phyloP scores from a whole-genome alignment of 352 stramenopile genomes.

The Blastocystis sp. region DNA sequence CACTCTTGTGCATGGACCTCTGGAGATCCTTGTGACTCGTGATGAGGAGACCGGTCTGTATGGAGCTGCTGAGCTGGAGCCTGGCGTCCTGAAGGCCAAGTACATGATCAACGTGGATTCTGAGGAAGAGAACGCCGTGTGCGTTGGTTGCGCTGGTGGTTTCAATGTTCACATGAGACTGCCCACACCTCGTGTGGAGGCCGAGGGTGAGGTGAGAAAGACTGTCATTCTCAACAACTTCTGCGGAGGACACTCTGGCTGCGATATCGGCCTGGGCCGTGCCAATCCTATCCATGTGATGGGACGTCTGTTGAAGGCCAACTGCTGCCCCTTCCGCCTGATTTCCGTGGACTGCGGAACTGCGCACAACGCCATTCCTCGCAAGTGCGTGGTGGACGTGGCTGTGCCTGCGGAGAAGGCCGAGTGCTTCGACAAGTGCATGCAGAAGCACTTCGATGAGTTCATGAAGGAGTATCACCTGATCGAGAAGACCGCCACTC shows the following conservation, averaged over 20 bases:
- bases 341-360: slow-evolving; percentile 65
- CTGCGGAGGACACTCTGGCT: slow-evolving; percentile 67
- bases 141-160: slow-evolving; percentile 67
- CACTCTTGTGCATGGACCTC: slow-evolving; percentile 64
- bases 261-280: slow-evolving; percentile 67
- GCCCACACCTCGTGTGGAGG: neutral
- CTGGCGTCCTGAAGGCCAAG: slow-evolving; percentile 64
- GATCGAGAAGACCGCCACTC: slow-evolving; percentile 41
- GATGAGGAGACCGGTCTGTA: slow-evolving; percentile 69
- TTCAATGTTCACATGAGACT: slow-evolving; percentile 64
- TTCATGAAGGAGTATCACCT: slow-evolving; percentile 59
- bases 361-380: slow-evolving; percentile 69
- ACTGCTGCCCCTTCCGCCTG: slow-evolving; percentile 59
- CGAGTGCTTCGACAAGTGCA: slow-evolving; percentile 61
- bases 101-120: slow-evolving; percentile 69
- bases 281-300: slow-evolving; percentile 64
- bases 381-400: slow-evolving; percentile 66
- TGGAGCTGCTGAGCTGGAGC: slow-evolving; percentile 67
- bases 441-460: slow-evolving; percentile 58
- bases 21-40: slow-evolving; percentile 68
- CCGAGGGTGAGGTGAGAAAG: slow-evolving; percentile 14
- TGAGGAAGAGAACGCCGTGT: slow-evolving; percentile 67
- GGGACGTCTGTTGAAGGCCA: slow-evolving; percentile 58
- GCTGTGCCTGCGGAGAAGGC: slow-evolving; percentile 64
- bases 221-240: slow-evolving; percentile 65